Evolutionary conservation across 148 eudicot genomes (phyloP).

Genomic region (Camellia lanceoleosa): DNA sequence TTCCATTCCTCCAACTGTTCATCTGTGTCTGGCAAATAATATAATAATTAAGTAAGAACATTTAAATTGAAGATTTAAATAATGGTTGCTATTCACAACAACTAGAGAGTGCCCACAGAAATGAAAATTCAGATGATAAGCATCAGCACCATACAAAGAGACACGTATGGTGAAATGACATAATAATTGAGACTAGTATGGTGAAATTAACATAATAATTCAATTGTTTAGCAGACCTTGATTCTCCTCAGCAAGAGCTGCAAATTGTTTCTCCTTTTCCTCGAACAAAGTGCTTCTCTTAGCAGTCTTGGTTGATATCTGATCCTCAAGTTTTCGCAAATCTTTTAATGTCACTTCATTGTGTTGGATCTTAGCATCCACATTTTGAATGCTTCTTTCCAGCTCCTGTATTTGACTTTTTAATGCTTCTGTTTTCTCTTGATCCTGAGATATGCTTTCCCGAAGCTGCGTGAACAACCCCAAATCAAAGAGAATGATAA

Average conservation of each 20-base stretch:
- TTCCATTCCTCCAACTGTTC: slow-evolving; percentile 83
- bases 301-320: slow-evolving; percentile 59
- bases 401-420: slow-evolving; percentile 66
- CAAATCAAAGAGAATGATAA: slow-evolving; percentile 1
- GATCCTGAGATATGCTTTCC: slow-evolving; percentile 84
- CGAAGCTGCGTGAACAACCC: slow-evolving; percentile 55
- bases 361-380: slow-evolving; percentile 63
- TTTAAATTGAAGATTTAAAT: background rate
- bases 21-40: slow-evolving; percentile 59
- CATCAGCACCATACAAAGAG: slow-evolving; percentile 2
- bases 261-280: slow-evolving; percentile 56
- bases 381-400: slow-evolving; percentile 50
- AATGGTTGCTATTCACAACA: slow-evolving; percentile 1
- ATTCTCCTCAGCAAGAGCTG: slow-evolving; percentile 60
- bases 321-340: slow-evolving; percentile 49
- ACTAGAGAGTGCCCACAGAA: background rate
- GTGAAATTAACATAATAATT: background rate
- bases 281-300: slow-evolving; percentile 52
- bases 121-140: slow-evolving; percentile 2
- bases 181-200: too few relatives aligned
- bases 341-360: slow-evolving; percentile 66
- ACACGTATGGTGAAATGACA: too few relatives aligned
- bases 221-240: slow-evolving; percentile 47
- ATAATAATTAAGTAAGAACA: slow-evolving; percentile 3
- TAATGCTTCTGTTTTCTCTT: slow-evolving; percentile 63